Evolutionary conservation across 805 yeast genomes (phyloP), one percentile per base, ranked within the genome.

Genomic region (Dipodascopsis tothii): DNA sequence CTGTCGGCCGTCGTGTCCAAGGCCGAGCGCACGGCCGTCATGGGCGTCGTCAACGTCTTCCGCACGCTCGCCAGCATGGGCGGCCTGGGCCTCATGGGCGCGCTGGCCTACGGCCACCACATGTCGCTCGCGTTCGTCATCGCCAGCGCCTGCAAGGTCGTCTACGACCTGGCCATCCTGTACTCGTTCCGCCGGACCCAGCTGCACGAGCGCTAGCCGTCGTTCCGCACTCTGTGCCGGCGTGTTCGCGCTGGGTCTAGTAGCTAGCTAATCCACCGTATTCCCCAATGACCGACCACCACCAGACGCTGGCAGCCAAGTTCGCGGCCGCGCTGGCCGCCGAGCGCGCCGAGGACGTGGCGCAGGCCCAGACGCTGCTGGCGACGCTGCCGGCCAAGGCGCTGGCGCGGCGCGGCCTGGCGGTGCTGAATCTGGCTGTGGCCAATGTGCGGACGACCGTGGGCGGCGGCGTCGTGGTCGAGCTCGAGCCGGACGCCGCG

Each of bases 41-140:
- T 87, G 78, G 96, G 96, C 1, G 68, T 83, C 1, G 95, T 87
- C 6, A 87, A 86, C 57, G 78, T 87, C 32, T 86, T 82, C 21
- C 85, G 86, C 61, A 88, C 95, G 1, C 71, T 84, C 51, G 94
- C 94, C 0, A 71, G 94, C 48, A 77, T 92, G 36, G 60, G 84
- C 7, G 94, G 95, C 0, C 96, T 95, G 1, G 56, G 76, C 3
- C 74, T 83, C 55, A 82, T 94, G 2, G 96, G 96, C 3, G 62
- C 70, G 21, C 64, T 86, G 39, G 92, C 94, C 0, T 71, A 71
- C 27, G 37, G 39, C 17, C 51, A 55, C 27, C 43, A 42, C 28
- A 54, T 65, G 40, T 48, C 58, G 43, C 36, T 56, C 21, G 57
- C 67, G 22, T 66, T 66, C 47, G 43, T 51, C 40, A 48, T 63